Evolutionary conservation across 352 stramenopile species (phyloP).

Genomic region (Phytopythium vexans): DNA sequence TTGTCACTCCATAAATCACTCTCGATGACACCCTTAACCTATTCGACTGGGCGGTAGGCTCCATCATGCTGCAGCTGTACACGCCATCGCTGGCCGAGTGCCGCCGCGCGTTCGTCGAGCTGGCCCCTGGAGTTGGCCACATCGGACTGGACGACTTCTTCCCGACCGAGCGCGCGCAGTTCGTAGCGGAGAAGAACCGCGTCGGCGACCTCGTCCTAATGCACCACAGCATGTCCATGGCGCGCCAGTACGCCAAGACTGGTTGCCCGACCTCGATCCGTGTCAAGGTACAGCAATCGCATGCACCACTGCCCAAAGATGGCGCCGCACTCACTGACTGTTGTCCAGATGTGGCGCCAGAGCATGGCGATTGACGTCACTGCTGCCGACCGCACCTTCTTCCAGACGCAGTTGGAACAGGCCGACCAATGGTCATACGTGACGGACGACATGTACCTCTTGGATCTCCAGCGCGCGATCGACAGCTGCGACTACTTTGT

Average conservation of each 20-base stretch:
- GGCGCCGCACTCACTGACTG: neutral
- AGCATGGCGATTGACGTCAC: conserved; percentile 34
- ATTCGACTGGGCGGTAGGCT: conserved; percentile 21
- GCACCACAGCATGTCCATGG: conserved; percentile 67
- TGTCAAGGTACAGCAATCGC: conserved; percentile 25
- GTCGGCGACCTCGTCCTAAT: conserved; percentile 60
- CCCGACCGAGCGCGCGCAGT: conserved; percentile 41
- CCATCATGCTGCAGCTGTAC: conserved; percentile 59
- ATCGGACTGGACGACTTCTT: conserved; percentile 71
- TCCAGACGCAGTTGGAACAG: conserved; percentile 39
- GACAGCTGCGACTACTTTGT: conserved; percentile 82
- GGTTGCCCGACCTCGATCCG: conserved; percentile 58
- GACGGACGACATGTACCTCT: conserved; percentile 77
- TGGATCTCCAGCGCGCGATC: conserved; percentile 76
- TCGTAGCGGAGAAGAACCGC: conserved; percentile 59
- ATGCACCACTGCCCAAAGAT: neutral
- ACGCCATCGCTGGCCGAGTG: conserved; percentile 31
- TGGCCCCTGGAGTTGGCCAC: conserved; percentile 45
- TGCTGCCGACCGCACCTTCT: conserved; percentile 37
- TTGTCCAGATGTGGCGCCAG: conserved; percentile 55
- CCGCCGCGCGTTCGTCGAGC: conserved; percentile 43
- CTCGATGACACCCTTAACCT: neutral
- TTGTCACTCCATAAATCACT: neutral
- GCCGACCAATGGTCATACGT: conserved; percentile 38
- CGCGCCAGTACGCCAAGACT: conserved; percentile 75